A percentile compares a stretch with the other conserved stretches of the same genome.
Evolutionary conservation across 208 protist genomes (phyloP).

Genomic region (Trypanosoma theileri): DNA sequence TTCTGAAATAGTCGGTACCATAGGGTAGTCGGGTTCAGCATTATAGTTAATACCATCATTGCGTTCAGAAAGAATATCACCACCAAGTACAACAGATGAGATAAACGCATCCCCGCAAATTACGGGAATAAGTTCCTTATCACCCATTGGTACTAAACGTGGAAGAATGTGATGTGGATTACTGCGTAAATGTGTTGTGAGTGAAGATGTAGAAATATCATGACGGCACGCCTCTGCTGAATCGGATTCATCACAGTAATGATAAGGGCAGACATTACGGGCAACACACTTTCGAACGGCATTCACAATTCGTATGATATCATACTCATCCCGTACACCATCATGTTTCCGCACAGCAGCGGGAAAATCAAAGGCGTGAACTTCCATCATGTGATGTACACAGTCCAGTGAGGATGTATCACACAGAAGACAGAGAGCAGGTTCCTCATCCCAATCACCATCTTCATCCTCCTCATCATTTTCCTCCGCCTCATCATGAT

Average conservation of each 20-base stretch:
- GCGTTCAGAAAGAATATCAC: constrained; percentile 32
- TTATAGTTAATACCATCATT: constrained; percentile 16
- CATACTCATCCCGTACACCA: constrained; percentile 68
- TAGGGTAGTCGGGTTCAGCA: constrained; percentile 73
- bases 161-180: constrained; percentile 56
- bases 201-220: constrained; percentile 21
- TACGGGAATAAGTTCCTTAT: constrained; percentile 58
- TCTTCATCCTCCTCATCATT: constrained; percentile 52
- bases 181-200: constrained; percentile 46
- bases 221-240: constrained; percentile 29
- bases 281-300: constrained; percentile 51
- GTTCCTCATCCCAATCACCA: constrained; percentile 51
- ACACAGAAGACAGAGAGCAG: constrained; percentile 69
- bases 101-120: constrained; percentile 71
- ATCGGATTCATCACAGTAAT: constrained; percentile 22
- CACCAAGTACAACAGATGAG: constrained; percentile 60
- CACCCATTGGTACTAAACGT: constrained; percentile 28
- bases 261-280: constrained; percentile 29
- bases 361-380: constrained; percentile 59
- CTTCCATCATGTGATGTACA: constrained; percentile 53
- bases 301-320: constrained; percentile 81
- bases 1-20: constrained; percentile 68
- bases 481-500: constrained; percentile 16
- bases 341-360: constrained; percentile 33
- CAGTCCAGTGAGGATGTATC: constrained; percentile 35